Base-by-base conservation (phyloP, 2,329 filamentous ascomycete genomes). In the Cladosporium austrohemisphaericum region DNA sequence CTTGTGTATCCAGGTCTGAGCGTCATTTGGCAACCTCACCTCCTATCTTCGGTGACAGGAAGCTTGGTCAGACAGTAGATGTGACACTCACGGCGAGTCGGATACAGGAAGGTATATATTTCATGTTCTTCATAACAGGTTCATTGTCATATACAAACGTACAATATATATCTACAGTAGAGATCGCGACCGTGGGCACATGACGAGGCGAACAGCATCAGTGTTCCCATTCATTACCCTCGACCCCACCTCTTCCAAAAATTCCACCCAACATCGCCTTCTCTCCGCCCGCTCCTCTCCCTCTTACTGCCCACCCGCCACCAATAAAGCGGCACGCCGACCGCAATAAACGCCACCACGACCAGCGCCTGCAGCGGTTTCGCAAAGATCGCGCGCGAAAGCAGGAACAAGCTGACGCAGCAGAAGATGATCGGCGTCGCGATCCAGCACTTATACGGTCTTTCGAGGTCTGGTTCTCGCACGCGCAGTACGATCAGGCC, bases 371-470 rank as follows among this genome's bases (percentile, higher is more conserved):
- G 91, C 44, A 95, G 60, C 4, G 93, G 93, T 69, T 95, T 85
- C 11, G 90, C 86, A 64, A 98, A 93, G 11, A 97, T 83, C 3
- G 91, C 90, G 43, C 93, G 78, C 63, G 84, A 91, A 33, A 98
- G 79, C 56, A 98, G 69, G 65, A 98, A 98, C 56, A 98, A 69
- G 65, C 88, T 95, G 31, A 98, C 93, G 64, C 93, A 98, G 77
- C 93, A 98, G 67, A 98, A 98, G 50, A 96, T 92, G 57, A 98
- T 92, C 9, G 93, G 93, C 2, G 93, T 98, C 1, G 85, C 86
- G 63, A 98, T 95, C 93, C 92, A 98, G 3, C 91, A 95, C 66
- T 83, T 85, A 70, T 98, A 98, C 1, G 93, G 92, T 20, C 93
- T 75, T 67, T 96, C 90, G 37, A 98, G 77, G 54, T 84, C 76